phyloP scores from a whole-genome alignment of 305 asterid genomes.

The Fraxinus paxiana region DNA sequence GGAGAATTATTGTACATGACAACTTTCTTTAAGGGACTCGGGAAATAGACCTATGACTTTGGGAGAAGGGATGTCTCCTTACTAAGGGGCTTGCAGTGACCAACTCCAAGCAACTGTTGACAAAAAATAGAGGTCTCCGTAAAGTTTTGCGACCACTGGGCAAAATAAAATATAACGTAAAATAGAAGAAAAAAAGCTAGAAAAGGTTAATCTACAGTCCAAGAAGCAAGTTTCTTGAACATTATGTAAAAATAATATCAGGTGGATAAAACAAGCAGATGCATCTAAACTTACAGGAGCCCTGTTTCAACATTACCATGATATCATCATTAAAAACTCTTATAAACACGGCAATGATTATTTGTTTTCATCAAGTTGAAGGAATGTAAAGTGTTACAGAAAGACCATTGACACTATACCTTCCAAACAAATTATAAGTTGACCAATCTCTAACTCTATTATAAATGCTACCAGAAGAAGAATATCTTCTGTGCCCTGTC shows the following conservation, averaged over 20 bases:
- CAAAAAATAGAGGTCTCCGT: neutral
- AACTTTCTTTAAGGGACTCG: neutral
- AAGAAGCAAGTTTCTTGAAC: neutral
- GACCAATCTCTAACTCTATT: neutral
- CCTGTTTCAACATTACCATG: neutral
- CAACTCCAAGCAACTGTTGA: neutral
- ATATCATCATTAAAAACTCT: neutral
- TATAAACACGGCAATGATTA: neutral
- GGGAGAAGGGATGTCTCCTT: neutral
- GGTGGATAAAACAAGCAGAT: neutral
- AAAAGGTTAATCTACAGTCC: neutral
- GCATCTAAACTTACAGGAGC: neutral
- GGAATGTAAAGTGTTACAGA: neutral
- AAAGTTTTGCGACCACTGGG: neutral
- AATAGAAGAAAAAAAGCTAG: neutral
- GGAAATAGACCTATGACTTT: neutral
- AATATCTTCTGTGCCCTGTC: neutral
- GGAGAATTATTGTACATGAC: neutral
- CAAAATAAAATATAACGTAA: neutral
- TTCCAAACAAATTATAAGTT: neutral
- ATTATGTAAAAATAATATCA: neutral
- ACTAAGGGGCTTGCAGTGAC: neutral
- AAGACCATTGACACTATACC: neutral
- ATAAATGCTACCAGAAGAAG: neutral
- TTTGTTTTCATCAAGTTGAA: neutral